These are phyloP conservation scores for Metschnikowia corniflorae DNA, from an alignment of 805 yeast genomes.

Conservation along the genomic window DNA sequence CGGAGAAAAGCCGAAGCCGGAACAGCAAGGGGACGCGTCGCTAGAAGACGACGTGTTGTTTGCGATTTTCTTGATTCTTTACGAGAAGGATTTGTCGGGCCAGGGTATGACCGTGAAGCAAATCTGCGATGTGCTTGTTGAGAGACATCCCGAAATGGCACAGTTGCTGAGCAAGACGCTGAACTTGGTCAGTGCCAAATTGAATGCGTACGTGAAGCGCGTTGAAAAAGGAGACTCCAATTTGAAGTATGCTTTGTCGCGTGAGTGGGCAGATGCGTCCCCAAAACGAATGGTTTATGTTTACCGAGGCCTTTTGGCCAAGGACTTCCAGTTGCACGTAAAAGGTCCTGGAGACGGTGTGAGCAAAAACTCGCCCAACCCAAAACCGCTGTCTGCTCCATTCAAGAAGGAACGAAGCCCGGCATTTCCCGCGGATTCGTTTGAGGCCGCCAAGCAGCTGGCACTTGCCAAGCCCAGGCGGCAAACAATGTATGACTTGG, in stretches of 20 bases:
- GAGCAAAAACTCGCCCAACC: not conserved
- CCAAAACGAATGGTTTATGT: conserved; percentile 89
- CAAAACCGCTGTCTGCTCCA: not conserved
- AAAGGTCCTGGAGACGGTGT: conserved; percentile 54
- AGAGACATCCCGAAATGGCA: conserved; percentile 81
- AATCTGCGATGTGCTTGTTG: conserved; percentile 70
- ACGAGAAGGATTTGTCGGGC: conserved; percentile 63
- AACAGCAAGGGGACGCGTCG: conserved; percentile 53
- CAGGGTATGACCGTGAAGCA: conserved; percentile 89
- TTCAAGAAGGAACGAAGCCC: conserved; percentile 3
- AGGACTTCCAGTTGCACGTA: conserved; percentile 73
- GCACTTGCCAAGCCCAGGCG: conserved; percentile 42
- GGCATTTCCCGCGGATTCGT: conserved; percentile 21
- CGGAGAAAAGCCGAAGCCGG: conserved; percentile 64
- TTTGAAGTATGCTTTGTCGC: conserved; percentile 67
- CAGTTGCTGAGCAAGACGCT: conserved; percentile 76
- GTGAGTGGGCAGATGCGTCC: conserved; percentile 90
- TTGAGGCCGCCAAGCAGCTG: conserved; percentile 35
- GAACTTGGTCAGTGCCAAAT: conserved; percentile 74
- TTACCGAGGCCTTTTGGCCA: conserved; percentile 71
- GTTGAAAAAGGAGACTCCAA: conserved; percentile 79
- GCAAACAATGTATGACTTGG: conserved; percentile 52
- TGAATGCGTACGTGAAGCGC: conserved; percentile 81
- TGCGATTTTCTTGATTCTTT: conserved; percentile 71
- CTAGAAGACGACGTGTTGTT: conserved; percentile 72